Base-by-base conservation (phyloP, 371 early-diverging fungal genomes). In the Lichtheimia corymbifera region DNA sequence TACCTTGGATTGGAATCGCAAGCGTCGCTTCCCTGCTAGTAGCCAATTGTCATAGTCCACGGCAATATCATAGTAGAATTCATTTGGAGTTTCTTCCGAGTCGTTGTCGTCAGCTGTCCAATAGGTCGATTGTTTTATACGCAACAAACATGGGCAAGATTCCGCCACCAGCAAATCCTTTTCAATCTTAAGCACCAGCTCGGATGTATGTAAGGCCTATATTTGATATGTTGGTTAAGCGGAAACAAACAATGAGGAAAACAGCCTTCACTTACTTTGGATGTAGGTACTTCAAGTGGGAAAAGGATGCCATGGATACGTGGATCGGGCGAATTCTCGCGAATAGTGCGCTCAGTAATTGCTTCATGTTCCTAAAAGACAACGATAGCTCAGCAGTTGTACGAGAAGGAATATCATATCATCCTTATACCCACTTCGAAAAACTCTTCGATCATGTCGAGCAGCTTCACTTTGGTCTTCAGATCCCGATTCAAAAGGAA, bases 41-140 rank as follows among this genome's bases (percentile, higher is more conserved):
- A 91, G 54, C 91, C 91, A 91, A 62, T 85, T 83, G 40, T 84
- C 84, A 63, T 87, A 86, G 55, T 88, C 86, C 1, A 85, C 84
- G 58, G 84, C 74, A 59, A 91, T 78, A n/a, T 89, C 88, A 58
- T 88, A 89, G 57, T 67, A 79, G 51, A 86, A 83, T 9, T 82
- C 80, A 45, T 72, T 41, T n/a, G 76, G 56, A n/a, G 62, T 52
- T 7, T 69, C 67, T 40, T 22, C 58, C 4, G 59, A 22, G 5
- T 66, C 58, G 1, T 15, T 49, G 13, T 30, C 50, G 0, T 58
- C 59, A 27, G 64, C 58, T 24, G 70, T 66, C 90, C 90, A 89
- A 55, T 84, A 83, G 1, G 81, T 74, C 2, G 87, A 79, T 65
- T 84, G 86, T n/a, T 78, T 80, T 47, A 89, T 73, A 15, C 70